Evolutionary conservation across 176 grass and related monocot genomes (phyloP).

Genomic region (Alopecurus myosuroides): DNA sequence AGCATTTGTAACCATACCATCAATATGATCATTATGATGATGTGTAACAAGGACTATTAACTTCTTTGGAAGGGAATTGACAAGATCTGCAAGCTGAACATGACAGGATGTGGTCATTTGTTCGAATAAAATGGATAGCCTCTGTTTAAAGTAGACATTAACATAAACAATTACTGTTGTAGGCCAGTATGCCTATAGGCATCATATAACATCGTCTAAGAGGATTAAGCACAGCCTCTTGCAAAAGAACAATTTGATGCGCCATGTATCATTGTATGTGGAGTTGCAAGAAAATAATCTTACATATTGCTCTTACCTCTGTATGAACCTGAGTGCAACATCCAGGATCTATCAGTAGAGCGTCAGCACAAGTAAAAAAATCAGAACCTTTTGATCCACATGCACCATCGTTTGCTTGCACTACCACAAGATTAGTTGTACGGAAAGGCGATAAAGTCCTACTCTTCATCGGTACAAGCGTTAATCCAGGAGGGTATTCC

Average conservation of each 20-base stretch:
- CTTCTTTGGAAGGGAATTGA: constrained; percentile 74
- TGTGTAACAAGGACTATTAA: constrained; percentile 91
- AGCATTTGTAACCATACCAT: constrained; percentile 51
- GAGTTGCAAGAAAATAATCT: neutral
- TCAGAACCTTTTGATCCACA: constrained; percentile 23
- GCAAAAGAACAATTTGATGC: neutral
- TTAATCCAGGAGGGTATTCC: constrained; percentile 96
- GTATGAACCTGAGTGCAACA: constrained; percentile 63
- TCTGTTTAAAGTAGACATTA: constrained; percentile 17
- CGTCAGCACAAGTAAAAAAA: constrained; percentile 47
- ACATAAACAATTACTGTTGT: neutral
- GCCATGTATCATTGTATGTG: neutral
- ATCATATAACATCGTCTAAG: neutral
- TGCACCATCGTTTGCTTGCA: constrained; percentile 28
- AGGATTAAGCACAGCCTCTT: neutral
- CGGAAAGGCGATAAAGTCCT: constrained; percentile 65
- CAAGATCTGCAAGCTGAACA: constrained; percentile 86
- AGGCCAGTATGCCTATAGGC: neutral
- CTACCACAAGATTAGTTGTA: constrained; percentile 85
- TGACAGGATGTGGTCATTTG: constrained; percentile 14
- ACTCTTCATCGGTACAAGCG: constrained; percentile 90
- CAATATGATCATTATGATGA: constrained; percentile 88
- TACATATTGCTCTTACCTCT: constrained; percentile 45
- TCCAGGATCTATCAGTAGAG: constrained; percentile 89
- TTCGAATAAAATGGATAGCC: neutral